Conservation (phyloP, 176 grass and related monocot genomes). For the Sorghum bicolor region Sorghum_bicolor_NCBIv3 NC_012879.2:58901501-58902000, state of each 20-base stretch:
- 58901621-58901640: conserved; percentile 16
- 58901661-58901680: no score
- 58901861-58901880: neutral
- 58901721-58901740: no score
- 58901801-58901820: neutral
- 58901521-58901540: no score
- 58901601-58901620: conserved; percentile 13
- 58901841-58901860: neutral
- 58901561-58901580: no score
- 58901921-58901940: neutral
- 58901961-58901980: neutral
- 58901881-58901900: neutral
- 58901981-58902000: no score
- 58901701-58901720: no score
- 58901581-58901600: neutral
- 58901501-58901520: no score
- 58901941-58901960: neutral
- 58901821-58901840: neutral
- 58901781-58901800: no score
- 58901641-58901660: conserved; percentile 2
- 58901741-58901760: neutral
- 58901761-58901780: neutral
- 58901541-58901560: no score
- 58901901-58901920: neutral
- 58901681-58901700: no score